phyloP scores from a whole-genome alignment of 108 stramenopile genomes.

The Mediolabrus comicus region DNA sequence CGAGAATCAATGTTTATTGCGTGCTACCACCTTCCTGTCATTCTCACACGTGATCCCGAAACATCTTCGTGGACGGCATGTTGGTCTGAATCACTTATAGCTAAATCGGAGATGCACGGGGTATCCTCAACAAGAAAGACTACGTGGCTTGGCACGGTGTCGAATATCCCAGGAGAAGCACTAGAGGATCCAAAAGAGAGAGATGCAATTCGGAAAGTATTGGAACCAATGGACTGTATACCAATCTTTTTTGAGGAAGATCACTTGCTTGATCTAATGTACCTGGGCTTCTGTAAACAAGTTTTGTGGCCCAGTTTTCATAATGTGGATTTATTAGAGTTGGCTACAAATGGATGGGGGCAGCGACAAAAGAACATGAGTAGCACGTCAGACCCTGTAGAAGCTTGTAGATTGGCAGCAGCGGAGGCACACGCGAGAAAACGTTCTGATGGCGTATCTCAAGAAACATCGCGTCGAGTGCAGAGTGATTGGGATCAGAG shows the following conservation, averaged over 20 bases:
- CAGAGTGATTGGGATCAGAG: slow-evolving; percentile 86
- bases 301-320: slow-evolving; percentile 98
- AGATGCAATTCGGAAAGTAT: slow-evolving; percentile 65
- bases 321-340: slow-evolving; percentile 93
- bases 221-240: slow-evolving; percentile 88
- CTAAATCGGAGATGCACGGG: slow-evolving; percentile 81
- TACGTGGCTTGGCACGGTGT: slow-evolving; percentile 94
- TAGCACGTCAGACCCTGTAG: slow-evolving; percentile 28
- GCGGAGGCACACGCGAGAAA: slow-evolving; percentile 44
- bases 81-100: slow-evolving; percentile 94
- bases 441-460: slow-evolving; percentile 15
- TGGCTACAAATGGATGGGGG: slow-evolving; percentile 66
- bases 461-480: background rate
- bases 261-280: slow-evolving; percentile 63
- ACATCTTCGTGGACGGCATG: slow-evolving; percentile 74
- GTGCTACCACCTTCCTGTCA: slow-evolving; percentile 96
- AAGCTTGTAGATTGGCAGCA: slow-evolving; percentile 40
- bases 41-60: slow-evolving; percentile 59
- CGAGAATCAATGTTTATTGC: slow-evolving; percentile 80
- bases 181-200: slow-evolving; percentile 67
- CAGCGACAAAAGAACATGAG: slow-evolving; percentile 28
- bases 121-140: slow-evolving; percentile 74
- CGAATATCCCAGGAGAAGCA: slow-evolving; percentile 51
- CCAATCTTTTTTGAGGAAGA: slow-evolving; percentile 86
- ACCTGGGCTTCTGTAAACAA: slow-evolving; percentile 96